Base-by-base conservation (phyloP, 495 filamentous ascomycete species). In the Aspergillus biplanus region DNA sequence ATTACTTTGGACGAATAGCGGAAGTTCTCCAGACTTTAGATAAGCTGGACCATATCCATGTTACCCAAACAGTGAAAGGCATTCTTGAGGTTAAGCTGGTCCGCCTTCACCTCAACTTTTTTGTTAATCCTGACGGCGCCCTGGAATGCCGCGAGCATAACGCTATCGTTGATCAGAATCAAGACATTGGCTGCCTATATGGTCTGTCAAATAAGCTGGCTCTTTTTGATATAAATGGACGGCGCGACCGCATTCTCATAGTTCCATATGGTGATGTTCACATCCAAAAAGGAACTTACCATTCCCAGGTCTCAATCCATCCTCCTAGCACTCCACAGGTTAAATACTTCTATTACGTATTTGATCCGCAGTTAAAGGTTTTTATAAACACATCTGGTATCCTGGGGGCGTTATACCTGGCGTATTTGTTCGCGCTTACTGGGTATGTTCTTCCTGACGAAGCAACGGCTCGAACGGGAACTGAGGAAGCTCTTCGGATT, bases 391-490 rank as follows among this genome's bases (percentile, higher is more conserved):
- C 78, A 64, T 76, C 78, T 4, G 80, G 76, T 18, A 64, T 87
- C 7, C 69, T 78, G 12, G 82, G 78, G 68, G 80, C 75, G 55
- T 65, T 89, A 0, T 80, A 75, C 62, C 63, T 81, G 42, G 79
- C 75, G 27, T 84, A 83, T 61, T 74, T 89, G 5, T 86, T 88
- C 59, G 86, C 86, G 0, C 33, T 85, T 1, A 89, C 86, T 0
- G 78, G 82, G 3, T 78, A 75, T 63, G 80, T 78, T 48, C 69
- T 89, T 5, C 75, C 82, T 0, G 88, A 90, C 63, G 72, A 76
- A 3, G 67, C 89, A 1, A 86, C 83, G 0, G 65, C 68, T 0
- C 75, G 73, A 32, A 88, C 84, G 5, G 88, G 88, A 4, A 88
- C 85, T 0, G 87, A 88, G 59, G 77, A 87, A 64, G 70, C 73